Conservation (phyloP, 176 grass and related monocot genomes). For the Bolboschoenus planiculmis region DNA sequence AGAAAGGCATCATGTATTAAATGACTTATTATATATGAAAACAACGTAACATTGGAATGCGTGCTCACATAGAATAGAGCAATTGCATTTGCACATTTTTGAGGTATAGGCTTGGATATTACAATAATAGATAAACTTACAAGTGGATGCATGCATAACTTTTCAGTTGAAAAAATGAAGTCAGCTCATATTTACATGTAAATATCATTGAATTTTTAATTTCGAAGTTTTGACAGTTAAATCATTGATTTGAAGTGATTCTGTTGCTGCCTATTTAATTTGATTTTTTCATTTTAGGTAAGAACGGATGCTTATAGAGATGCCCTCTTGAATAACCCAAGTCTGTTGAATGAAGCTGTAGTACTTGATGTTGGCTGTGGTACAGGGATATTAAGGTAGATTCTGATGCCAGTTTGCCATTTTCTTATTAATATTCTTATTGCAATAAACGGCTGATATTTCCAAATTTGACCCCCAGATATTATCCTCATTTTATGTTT, state of each 20-base stretch:
- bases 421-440: constrained; percentile 1
- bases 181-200: background rate
- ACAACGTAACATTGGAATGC: background rate
- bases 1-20: background rate
- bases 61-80: background rate
- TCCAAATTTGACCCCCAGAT: background rate
- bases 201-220: background rate
- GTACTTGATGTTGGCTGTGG: constrained; percentile 99
- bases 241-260: background rate
- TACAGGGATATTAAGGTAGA: constrained; percentile 87
- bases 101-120: background rate
- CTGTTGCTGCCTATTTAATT: background rate
- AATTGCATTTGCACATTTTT: background rate
- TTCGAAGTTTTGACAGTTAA: background rate
- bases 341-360: constrained; percentile 51
- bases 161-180: background rate
- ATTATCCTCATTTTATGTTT: background rate
- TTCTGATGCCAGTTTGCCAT: background rate
- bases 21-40: background rate
- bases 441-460: background rate
- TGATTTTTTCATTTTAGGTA: constrained; percentile 44
- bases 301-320: constrained; percentile 88
- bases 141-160: background rate
- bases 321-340: constrained; percentile 68
- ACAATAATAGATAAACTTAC: background rate